Evolutionary conservation across 1,139 yeast genomes (phyloP).

Genomic region (Debaryomyces sp.): DNA sequence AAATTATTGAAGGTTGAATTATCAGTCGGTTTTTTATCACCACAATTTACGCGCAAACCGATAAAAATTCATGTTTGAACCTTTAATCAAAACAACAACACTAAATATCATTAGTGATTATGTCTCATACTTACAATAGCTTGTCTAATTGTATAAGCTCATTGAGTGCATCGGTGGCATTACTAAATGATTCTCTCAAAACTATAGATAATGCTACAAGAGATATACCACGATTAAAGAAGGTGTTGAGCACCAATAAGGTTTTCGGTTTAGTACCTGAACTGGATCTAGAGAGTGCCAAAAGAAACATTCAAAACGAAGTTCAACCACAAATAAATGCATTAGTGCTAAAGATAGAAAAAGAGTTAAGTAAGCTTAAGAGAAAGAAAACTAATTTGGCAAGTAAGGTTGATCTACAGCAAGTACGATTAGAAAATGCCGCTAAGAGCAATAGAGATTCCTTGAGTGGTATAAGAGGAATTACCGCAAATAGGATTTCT

Average conservation of each 20-base stretch:
- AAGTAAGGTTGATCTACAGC: constrained; percentile 36
- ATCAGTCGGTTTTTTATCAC: neutral
- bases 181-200: constrained; percentile 33
- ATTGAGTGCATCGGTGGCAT: constrained; percentile 32
- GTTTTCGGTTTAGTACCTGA: constrained; percentile 49
- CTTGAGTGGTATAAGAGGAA: constrained; percentile 12
- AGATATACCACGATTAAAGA: constrained; percentile 37
- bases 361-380: constrained; percentile 32
- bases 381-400: constrained; percentile 29
- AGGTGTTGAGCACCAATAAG: constrained; percentile 36
- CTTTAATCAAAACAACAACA: constrained; percentile 5
- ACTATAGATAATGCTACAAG: constrained; percentile 34
- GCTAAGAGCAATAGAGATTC: constrained; percentile 13
- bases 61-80: neutral
- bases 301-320: constrained; percentile 29
- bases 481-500: constrained; percentile 10
- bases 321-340: constrained; percentile 39
- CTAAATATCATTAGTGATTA: neutral
- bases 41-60: constrained; percentile 3
- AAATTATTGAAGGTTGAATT: neutral
- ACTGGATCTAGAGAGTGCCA: constrained; percentile 42
- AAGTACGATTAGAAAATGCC: constrained; percentile 33
- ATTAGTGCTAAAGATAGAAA: constrained; percentile 33
- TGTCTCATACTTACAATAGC: constrained; percentile 19
- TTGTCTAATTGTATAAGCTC: constrained; percentile 31